Conservation (phyloP, 83 land plant species). For the Larix sibirica region DNA sequence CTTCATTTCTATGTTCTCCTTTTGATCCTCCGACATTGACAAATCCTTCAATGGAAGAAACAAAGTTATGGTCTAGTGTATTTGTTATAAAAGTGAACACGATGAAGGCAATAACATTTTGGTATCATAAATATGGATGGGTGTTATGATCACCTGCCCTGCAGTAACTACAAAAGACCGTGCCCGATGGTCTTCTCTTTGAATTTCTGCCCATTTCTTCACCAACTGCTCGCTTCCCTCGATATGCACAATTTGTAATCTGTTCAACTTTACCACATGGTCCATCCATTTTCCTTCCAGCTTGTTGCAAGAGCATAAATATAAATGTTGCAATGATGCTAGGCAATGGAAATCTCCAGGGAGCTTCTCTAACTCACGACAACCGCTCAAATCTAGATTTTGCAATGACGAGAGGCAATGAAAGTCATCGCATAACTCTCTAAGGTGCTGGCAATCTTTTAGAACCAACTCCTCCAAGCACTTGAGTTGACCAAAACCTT, state of each 20-base stretch:
- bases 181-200: no score
- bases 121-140: no score
- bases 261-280: neutral
- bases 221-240: neutral
- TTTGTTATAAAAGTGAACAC: no score
- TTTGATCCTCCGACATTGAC: no score
- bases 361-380: neutral
- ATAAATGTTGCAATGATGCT: neutral
- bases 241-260: neutral
- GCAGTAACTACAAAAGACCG: no score
- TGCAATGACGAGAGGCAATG: neutral
- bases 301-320: neutral
- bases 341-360: neutral
- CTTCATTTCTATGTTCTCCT: no score
- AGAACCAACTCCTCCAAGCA: neutral
- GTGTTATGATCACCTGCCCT: no score
- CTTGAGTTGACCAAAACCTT: neutral
- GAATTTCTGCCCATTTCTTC: neutral
- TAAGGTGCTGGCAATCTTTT: neutral
- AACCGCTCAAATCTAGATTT: neutral
- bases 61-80: no score
- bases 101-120: no score
- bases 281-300: neutral
- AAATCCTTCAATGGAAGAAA: no score
- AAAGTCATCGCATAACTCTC: neutral